Percentiles rank a stretch among this genome's conserved stretches.
These are phyloP conservation scores for Oryza brachyantha DNA, from an alignment of 176 grass and related monocot genomes.

Conservation along the genomic window DNA sequence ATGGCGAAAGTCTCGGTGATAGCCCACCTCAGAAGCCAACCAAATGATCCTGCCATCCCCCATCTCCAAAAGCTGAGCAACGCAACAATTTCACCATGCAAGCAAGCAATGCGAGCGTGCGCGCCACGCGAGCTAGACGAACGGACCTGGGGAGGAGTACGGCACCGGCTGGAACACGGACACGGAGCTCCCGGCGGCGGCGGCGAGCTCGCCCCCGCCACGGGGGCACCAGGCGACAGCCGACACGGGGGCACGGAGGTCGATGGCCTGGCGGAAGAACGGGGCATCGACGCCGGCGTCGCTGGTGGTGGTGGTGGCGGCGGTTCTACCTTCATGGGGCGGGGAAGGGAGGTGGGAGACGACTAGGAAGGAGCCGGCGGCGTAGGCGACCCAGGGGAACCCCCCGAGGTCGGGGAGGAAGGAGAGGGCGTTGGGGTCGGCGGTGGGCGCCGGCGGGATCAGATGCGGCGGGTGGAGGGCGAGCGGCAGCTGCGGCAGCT, in stretches of 20 bases:
- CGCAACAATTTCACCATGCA: conserved; percentile 24
- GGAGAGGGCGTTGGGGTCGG: conserved; percentile 50
- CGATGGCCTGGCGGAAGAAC: conserved; percentile 82
- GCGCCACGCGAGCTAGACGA: not conserved
- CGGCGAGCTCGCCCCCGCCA: conserved; percentile 57
- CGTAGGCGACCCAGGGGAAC: conserved; percentile 74
- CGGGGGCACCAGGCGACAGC: conserved; percentile 73
- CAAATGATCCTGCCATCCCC: conserved; percentile 55
- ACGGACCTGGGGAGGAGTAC: conserved; percentile 40
- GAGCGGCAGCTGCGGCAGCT: conserved; percentile 52
- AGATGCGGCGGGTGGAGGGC: conserved; percentile 52
- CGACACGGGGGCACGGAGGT: conserved; percentile 47
- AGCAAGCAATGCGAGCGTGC: not conserved
- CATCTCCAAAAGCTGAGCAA: conserved; percentile 19
- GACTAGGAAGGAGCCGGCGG: conserved; percentile 63
- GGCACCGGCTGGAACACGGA: conserved; percentile 61
- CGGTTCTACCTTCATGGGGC: not conserved
- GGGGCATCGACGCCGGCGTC: conserved; percentile 8
- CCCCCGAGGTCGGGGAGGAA: conserved; percentile 82
- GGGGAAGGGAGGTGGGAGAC: conserved; percentile 72
- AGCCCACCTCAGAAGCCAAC: conserved; percentile 61
- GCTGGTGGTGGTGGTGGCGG: not conserved
- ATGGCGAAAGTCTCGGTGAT: conserved; percentile 56
- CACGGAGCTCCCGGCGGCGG: conserved; percentile 38
- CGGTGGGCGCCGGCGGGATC: conserved; percentile 74